These are phyloP conservation scores for Lagerstroemia speciosa DNA, from an alignment of 345 rosid genomes.

Conservation along the genomic window DNA sequence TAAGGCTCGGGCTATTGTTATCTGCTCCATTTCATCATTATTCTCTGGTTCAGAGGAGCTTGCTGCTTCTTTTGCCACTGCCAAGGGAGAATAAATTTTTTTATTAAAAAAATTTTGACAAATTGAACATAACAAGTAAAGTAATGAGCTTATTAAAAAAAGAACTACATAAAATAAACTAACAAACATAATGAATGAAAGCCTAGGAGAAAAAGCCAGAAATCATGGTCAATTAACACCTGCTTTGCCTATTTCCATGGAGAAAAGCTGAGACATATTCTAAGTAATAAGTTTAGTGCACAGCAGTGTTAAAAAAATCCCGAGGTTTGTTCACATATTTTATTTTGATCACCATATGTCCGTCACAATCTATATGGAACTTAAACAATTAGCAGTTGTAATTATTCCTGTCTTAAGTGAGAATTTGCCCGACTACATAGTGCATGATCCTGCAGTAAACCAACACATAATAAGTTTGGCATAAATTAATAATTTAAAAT, in stretches of 20 bases:
- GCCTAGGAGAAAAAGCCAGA: background rate
- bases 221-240: no score
- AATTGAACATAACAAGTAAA: background rate
- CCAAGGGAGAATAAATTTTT: slow-evolving; percentile 12
- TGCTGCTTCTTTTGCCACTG: slow-evolving; percentile 96
- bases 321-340: background rate
- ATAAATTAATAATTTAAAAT: background rate
- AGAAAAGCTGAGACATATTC: background rate
- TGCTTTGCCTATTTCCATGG: background rate
- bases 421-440: background rate
- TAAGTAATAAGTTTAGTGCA: background rate
- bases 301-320: background rate
- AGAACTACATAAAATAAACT: no score
- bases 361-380: background rate
- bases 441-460: background rate
- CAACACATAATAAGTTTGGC: background rate
- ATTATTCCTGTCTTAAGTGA: background rate
- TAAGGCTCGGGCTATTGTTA: slow-evolving; percentile 76
- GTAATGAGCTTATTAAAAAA: no score
- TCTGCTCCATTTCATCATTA: slow-evolving; percentile 90
- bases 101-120: background rate
- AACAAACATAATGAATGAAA: background rate
- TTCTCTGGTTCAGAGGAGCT: slow-evolving; percentile 68
- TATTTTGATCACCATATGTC: background rate
- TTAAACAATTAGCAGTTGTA: background rate